Base-by-base conservation (phyloP, 768 basidiomycete species). In the Pulveroboletus sp. region DNA sequence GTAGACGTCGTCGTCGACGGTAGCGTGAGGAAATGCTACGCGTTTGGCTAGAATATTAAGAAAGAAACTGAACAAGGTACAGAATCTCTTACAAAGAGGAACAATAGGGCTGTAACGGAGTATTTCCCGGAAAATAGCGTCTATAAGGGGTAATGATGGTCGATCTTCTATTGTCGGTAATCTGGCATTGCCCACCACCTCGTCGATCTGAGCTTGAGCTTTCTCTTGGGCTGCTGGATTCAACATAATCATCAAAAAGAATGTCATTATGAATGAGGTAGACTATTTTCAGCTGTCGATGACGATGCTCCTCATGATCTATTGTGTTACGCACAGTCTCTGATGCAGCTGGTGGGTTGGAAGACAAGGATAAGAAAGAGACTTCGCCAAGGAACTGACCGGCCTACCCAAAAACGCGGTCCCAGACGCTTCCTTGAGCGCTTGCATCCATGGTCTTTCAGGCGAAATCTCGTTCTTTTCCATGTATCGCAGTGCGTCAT, bases 121-220 rank as follows among this genome's bases (percentile, higher is more conserved):
- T 1, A 19, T 50, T 53, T 74, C 73, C 44, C 66, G 63, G 4
- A 67, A 58, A 21, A 72, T 63, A 5, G 70, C 71, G 17, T 55
- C 59, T 14, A 71, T 61, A 39, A 72, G 72, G 4, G 70, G 71
- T n/a, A 74, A 49, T 13, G 32, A 34, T 6, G 43, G 32, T 42
- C 48, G 39, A 40, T 62, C 51, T 4, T 56, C 47, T 21, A 50
- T 46, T 7, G 32, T 29, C 27, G 27, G 27, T 29, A 29, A 29
- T 29, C 27, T 29, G 27, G 27, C 12, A 29, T 29, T 29, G 27
- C 27, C 27, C 27, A 29, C 27, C 8, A 29, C 27, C 27, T 29
- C 27, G 8, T 29, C 27, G 27, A 29, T 29, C 27, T 29, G 27
- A 9, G 27, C 8, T 29, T 29, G 27, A 7, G 27, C 27, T 29